Percentiles rank a stretch among this genome's conserved stretches.
Evolutionary conservation across 2,329 filamentous ascomycete genomes (phyloP).

Genomic region (Thermothelomyces thermophilus): DNA sequence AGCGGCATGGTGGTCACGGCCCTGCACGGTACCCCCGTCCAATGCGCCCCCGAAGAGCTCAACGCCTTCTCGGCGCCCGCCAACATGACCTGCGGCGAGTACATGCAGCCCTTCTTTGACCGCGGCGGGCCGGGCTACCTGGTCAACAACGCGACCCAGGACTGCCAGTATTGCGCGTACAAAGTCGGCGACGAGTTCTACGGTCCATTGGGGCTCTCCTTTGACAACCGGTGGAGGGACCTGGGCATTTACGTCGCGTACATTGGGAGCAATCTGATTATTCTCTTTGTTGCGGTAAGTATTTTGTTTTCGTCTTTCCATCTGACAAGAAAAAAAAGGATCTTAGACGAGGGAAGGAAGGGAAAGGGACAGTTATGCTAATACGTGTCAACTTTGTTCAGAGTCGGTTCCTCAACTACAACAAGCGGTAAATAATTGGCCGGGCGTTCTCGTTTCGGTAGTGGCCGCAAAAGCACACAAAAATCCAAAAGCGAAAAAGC

Average conservation of each 20-base stretch:
- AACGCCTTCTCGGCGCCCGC: conserved; percentile 58
- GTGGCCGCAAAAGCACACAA: background rate
- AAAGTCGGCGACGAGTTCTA: conserved; percentile 78
- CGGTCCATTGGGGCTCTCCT: conserved; percentile 57
- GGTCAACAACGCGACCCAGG: conserved; percentile 51
- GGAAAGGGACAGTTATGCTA: background rate
- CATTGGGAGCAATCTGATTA: conserved; percentile 68
- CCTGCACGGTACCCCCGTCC: conserved; percentile 58
- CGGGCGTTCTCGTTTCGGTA: background rate
- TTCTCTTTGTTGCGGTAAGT: conserved; percentile 49
- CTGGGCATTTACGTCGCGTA: conserved; percentile 72
- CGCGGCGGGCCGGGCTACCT: conserved; percentile 67
- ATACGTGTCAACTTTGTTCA: conserved; percentile 20
- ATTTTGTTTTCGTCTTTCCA: background rate
- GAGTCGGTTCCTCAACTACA: conserved; percentile 49
- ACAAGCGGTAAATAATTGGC: conserved; percentile 35
- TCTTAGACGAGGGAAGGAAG: too few species aligned
- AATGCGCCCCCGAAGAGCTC: conserved; percentile 55
- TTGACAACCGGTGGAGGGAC: conserved; percentile 69
- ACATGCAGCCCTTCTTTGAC: conserved; percentile 66
- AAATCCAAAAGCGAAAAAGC: too few species aligned
- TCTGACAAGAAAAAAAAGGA: background rate
- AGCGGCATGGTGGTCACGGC: conserved; percentile 74
- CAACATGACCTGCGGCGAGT: conserved; percentile 64
- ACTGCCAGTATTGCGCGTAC: conserved; percentile 78